Conservation (phyloP, 352 stramenopile species). For the Phytophthora cryptogea region DNA sequence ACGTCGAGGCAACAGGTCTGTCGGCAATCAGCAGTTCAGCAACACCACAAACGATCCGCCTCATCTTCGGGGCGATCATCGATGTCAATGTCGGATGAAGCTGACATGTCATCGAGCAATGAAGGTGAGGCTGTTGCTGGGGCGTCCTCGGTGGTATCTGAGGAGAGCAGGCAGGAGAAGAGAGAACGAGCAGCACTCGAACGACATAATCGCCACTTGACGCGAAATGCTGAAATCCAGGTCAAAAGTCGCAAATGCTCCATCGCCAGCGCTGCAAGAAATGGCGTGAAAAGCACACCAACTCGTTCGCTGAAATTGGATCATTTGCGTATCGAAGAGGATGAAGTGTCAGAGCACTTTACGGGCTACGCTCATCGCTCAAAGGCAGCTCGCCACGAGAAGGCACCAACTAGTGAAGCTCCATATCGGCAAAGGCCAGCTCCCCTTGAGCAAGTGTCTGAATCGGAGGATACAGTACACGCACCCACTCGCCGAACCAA, state of each 20-base stretch:
- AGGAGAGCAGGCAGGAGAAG: conserved; percentile 8
- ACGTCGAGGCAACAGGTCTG: conserved; percentile 5
- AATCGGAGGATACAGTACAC: conserved; percentile 9
- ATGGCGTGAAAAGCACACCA: conserved; percentile 6
- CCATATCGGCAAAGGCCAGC: conserved; percentile 9
- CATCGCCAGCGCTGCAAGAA: neutral
- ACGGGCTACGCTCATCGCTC: neutral
- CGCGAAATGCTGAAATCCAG: conserved; percentile 11
- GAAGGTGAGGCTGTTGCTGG: conserved; percentile 6
- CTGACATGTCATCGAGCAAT: conserved; percentile 7
- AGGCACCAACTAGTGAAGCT: conserved; percentile 6
- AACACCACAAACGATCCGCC: neutral
- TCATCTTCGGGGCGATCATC: conserved; percentile 1
- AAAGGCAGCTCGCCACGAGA: conserved; percentile 1
- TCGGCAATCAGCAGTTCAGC: conserved; percentile 1
- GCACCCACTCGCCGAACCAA: conserved; percentile 20
- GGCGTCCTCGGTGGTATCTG: neutral
- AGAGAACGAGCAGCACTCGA: neutral
- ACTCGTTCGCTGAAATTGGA: conserved; percentile 5
- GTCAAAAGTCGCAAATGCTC: neutral
- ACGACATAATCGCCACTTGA: conserved; percentile 1
- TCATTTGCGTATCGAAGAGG: conserved; percentile 7
- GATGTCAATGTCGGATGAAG: conserved; percentile 9
- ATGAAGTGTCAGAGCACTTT: conserved; percentile 7
- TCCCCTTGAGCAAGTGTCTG: conserved; percentile 14